phyloP scores from a whole-genome alignment of 345 rosid species.

The Acer yangbiense region DNA sequence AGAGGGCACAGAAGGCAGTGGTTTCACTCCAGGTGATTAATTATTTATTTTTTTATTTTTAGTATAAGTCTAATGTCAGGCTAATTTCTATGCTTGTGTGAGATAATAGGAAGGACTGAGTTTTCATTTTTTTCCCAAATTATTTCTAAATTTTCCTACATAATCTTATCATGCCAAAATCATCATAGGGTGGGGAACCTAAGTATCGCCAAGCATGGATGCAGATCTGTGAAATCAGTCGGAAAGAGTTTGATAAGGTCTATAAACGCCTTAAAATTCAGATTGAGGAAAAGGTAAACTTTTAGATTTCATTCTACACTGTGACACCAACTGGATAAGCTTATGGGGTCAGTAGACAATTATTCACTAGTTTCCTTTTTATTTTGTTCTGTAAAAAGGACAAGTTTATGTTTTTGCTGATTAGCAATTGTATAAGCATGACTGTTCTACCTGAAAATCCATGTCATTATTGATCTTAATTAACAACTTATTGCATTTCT shows the following conservation, averaged over 20 bases:
- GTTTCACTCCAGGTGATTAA: slow-evolving; percentile 84
- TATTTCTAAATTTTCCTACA: slow-evolving; percentile 2
- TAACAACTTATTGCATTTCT: background rate
- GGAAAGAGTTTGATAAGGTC: slow-evolving; percentile 79
- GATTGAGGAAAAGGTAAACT: slow-evolving; percentile 82
- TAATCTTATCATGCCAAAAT: slow-evolving; percentile 9
- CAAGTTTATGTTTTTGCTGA: background rate
- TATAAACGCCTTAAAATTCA: slow-evolving; percentile 76
- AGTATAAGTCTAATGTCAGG: background rate
- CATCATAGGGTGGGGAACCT: slow-evolving; percentile 75
- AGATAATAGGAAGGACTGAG: background rate
- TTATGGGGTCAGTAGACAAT: background rate
- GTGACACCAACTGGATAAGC: background rate
- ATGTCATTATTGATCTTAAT: background rate
- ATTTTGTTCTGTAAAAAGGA: background rate
- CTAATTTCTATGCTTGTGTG: background rate
- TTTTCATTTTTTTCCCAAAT: background rate
- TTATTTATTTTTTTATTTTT: background rate
- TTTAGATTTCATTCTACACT: background rate
- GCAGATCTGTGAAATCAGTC: slow-evolving; percentile 74
- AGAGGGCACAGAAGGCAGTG: slow-evolving; percentile 89
- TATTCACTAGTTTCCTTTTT: background rate
- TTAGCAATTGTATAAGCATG: background rate
- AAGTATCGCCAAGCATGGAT: slow-evolving; percentile 81
- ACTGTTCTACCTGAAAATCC: background rate